These are phyloP conservation scores for Pseudocercospora ulei DNA, from an alignment of 2,329 filamentous ascomycete species.

Conservation along the genomic window DNA sequence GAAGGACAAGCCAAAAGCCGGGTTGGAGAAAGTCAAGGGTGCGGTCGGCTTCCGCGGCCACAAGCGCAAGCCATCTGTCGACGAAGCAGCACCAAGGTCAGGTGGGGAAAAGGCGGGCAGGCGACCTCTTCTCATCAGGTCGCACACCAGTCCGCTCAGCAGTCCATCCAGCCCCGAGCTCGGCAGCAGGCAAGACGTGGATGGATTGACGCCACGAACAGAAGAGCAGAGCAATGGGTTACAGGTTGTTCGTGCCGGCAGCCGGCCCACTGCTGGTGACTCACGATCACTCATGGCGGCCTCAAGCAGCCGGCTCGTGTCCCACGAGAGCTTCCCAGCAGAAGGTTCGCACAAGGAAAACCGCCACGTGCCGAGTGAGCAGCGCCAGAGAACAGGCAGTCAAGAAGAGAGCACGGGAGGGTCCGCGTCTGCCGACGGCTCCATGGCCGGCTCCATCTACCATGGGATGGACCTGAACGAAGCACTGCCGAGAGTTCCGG, in stretches of 20 bases:
- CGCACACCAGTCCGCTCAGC: conserved; percentile 26
- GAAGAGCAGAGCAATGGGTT: conserved; percentile 20
- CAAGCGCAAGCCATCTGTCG: conserved; percentile 34
- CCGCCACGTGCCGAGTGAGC: conserved; percentile 6
- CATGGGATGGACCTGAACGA: conserved; percentile 53
- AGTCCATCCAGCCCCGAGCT: conserved; percentile 26
- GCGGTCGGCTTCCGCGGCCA: conserved; percentile 54
- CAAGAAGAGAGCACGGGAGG: conserved; percentile 9
- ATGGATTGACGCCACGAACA: conserved; percentile 12
- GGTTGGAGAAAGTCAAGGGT: conserved; percentile 76
- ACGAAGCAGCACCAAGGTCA: conserved; percentile 23
- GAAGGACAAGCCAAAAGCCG: conserved; percentile 70
- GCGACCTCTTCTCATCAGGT: conserved; percentile 23
- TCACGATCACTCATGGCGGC: conserved; percentile 9
- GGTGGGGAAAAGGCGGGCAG: conserved; percentile 21
- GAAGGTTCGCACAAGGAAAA: conserved; percentile 8
- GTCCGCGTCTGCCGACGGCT: conserved; percentile 34
- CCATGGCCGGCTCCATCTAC: conserved; percentile 50
- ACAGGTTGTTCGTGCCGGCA: conserved; percentile 14
- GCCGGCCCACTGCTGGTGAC: conserved; percentile 15
- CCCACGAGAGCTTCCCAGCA: conserved; percentile 13
- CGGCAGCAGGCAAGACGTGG: conserved; percentile 5
- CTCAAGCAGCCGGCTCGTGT: conserved; percentile 3
- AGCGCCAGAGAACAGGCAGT: conserved; percentile 8
- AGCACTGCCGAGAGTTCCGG: conserved; percentile 44